Conservation (phyloP, 305 asterid genomes). For the Solanum chacoense region DNA sequence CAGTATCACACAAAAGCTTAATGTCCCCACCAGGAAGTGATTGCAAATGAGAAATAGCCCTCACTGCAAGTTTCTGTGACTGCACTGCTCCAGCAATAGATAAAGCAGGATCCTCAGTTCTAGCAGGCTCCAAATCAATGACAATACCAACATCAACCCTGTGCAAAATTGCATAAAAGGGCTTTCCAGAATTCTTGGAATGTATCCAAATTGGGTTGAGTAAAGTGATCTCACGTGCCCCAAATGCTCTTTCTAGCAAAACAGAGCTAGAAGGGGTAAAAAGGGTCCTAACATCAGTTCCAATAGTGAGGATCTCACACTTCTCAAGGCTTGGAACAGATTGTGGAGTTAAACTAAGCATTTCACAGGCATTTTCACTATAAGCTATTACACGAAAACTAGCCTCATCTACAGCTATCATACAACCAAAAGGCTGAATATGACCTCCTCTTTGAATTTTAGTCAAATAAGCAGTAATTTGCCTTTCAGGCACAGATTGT, state of each 20-base stretch:
- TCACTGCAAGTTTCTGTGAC: conserved; percentile 81
- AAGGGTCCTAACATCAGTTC: conserved; percentile 59
- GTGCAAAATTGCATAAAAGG: conserved; percentile 80
- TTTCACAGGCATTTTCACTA: conserved; percentile 66
- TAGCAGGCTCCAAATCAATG: conserved; percentile 85
- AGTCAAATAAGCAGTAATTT: conserved; percentile 61
- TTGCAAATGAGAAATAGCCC: conserved; percentile 82
- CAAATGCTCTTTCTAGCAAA: conserved; percentile 55
- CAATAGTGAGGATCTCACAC: conserved; percentile 38
- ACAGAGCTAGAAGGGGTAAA: conserved; percentile 47
- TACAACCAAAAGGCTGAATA: conserved; percentile 72
- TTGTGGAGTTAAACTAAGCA: conserved; percentile 68
- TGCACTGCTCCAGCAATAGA: conserved; percentile 93
- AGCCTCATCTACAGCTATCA: conserved; percentile 54
- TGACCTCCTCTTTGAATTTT: conserved; percentile 77
- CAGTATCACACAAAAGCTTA: conserved; percentile 69
- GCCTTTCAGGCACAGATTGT: conserved; percentile 41
- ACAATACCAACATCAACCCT: conserved; percentile 75
- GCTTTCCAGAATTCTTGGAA: conserved; percentile 59
- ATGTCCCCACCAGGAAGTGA: conserved; percentile 88
- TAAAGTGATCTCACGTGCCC: conserved; percentile 61
- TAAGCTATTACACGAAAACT: conserved; percentile 48
- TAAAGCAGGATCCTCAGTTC: conserved; percentile 79
- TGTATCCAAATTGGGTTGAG: conserved; percentile 71
- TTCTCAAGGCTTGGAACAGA: conserved; percentile 58